These are phyloP conservation scores for Alternaria consortialis DNA, from an alignment of 2,329 filamentous ascomycete species.

Conservation along the genomic window DNA sequence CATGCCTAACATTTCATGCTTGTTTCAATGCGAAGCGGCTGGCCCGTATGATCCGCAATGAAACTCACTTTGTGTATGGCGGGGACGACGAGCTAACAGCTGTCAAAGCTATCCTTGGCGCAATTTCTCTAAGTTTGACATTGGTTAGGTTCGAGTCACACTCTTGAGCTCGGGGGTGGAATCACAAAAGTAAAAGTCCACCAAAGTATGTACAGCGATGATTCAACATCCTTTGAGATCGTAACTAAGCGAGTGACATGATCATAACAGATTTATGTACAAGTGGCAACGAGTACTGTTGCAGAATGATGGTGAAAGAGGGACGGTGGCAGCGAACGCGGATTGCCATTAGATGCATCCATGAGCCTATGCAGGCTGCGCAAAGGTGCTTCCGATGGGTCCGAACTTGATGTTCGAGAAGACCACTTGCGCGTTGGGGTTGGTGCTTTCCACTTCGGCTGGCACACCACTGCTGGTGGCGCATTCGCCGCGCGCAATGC, in stretches of 20 bases:
- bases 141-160: neutral
- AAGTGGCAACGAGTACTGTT: neutral
- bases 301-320: neutral
- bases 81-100: too few relatives aligned
- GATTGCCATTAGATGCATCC: neutral
- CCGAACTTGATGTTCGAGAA: conserved; percentile 44
- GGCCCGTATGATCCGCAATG: too few relatives aligned
- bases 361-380: conserved; percentile 29
- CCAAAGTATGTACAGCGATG: neutral
- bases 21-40: too few relatives aligned
- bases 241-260: neutral
- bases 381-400: conserved; percentile 42
- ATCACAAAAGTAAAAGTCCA: neutral
- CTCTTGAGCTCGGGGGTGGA: neutral
- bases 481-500: conserved; percentile 43
- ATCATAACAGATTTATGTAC: neutral
- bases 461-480: conserved; percentile 37
- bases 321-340: too few relatives aligned
- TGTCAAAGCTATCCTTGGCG: too few relatives aligned
- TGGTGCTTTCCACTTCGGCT: conserved; percentile 32
- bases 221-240: neutral
- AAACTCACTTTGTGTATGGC: too few relatives aligned
- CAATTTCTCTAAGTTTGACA: too few relatives aligned
- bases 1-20: too few relatives aligned
- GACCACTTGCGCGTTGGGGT: conserved; percentile 33